Conservation (phyloP, 2,329 filamentous ascomycete genomes). For the Colletotrichum destructivum region DNA sequence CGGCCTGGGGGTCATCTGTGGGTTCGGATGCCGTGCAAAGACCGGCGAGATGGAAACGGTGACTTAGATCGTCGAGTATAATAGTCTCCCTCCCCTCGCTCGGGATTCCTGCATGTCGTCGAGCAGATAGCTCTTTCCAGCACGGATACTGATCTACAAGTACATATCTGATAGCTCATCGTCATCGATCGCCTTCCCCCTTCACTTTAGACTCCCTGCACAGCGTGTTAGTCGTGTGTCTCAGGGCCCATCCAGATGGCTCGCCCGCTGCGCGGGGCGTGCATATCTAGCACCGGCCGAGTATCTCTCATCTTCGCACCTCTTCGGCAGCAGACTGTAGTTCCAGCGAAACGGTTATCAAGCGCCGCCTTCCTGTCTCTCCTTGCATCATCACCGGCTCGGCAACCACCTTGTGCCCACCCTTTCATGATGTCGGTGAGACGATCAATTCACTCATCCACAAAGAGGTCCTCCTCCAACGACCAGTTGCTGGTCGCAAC, state of each 20-base stretch:
- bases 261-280: constrained; percentile 1
- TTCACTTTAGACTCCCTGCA: background rate
- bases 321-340: background rate
- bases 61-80: constrained; percentile 7
- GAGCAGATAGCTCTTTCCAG: background rate
- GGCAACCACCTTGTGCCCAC: background rate
- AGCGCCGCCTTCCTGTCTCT: background rate
- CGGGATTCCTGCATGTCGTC: background rate
- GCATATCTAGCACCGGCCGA: constrained; percentile 4
- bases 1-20: background rate
- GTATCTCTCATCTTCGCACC: background rate
- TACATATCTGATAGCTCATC: background rate
- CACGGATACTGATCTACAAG: no score
- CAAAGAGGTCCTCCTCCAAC: constrained; percentile 44
- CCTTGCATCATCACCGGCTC: background rate
- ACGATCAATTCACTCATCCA: constrained; percentile 48
- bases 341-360: background rate
- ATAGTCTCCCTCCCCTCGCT: background rate
- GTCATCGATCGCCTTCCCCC: background rate
- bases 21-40: constrained; percentile 4
- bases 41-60: constrained; percentile 2
- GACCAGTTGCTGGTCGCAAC: constrained; percentile 39
- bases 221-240: constrained; percentile 9
- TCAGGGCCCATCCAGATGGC: constrained; percentile 5
- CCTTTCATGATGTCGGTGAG: constrained; percentile 41